Percentiles rank a stretch among this genome's conserved stretches.
phyloP scores from a whole-genome alignment of 768 basidiomycete genomes.

The Boletus subcaerulescens region DNA sequence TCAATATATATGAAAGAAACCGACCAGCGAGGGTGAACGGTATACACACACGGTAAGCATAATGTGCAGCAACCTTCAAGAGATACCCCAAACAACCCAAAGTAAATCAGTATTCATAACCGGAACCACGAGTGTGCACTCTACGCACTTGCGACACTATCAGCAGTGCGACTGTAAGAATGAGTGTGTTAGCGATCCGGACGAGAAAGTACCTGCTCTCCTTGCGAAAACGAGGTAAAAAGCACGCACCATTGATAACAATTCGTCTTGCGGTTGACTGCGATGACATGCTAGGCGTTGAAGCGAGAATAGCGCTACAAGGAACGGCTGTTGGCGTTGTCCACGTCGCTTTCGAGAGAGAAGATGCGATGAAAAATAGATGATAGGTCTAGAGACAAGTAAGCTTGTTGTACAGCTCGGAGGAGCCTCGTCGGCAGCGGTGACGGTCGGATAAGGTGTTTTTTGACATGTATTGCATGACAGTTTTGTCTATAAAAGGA shows the following conservation, averaged over 20 bases:
- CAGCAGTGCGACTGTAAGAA: slow-evolving; percentile 46
- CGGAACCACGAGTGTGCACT: not conserved
- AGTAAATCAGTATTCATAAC: not conserved
- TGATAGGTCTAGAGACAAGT: no score
- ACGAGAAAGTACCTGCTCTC: not conserved
- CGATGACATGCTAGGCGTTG: slow-evolving; percentile 16
- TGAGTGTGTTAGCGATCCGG: slow-evolving; percentile 8
- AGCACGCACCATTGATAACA: slow-evolving; percentile 41
- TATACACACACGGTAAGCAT: slow-evolving; percentile 62
- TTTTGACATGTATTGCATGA: not conserved
- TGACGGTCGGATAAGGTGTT: no score
- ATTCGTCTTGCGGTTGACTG: slow-evolving; percentile 41
- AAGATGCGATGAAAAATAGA: not conserved
- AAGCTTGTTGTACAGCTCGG: no score
- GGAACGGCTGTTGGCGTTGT: not conserved
- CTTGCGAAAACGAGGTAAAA: not conserved
- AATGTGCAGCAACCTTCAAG: slow-evolving; percentile 71
- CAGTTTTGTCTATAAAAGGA: slow-evolving; percentile 11
- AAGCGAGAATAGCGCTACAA: not conserved
- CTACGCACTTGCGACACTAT: slow-evolving; percentile 49
- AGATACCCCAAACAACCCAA: not conserved
- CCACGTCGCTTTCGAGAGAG: not conserved
- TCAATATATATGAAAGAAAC: not conserved
- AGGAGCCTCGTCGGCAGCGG: no score
- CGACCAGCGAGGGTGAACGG: not conserved